Conservation (phyloP, 345 rosid genomes). For the Eucalyptus cloeziana region DNA sequence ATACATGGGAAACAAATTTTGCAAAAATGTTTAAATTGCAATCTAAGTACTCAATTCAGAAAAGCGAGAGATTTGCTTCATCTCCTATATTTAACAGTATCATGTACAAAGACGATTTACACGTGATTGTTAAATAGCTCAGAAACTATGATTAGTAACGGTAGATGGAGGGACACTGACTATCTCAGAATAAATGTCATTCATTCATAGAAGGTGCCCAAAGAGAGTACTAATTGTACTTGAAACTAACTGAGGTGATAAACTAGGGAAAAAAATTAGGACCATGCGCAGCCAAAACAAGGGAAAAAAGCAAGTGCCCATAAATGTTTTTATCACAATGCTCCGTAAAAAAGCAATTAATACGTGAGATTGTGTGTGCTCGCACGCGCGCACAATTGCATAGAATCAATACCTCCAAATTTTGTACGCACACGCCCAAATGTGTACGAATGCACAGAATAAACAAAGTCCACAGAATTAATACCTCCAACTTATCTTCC, state of each 20-base stretch:
- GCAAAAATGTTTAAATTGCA: not conserved
- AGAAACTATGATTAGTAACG: not conserved
- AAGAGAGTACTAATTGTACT: not conserved
- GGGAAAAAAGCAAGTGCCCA: not conserved
- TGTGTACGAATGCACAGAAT: not conserved
- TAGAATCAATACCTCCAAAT: not conserved
- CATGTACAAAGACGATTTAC: not conserved
- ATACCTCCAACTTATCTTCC: conserved; percentile 21
- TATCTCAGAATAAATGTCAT: not conserved
- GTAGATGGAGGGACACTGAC: not conserved
- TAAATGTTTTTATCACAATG: not conserved
- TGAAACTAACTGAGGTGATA: not conserved
- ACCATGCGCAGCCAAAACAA: not conserved
- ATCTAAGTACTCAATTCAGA: not conserved
- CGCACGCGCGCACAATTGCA: fast-evolving
- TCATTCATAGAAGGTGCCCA: not conserved
- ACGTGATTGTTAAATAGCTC: not conserved
- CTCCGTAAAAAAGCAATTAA: not conserved
- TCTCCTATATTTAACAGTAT: not conserved
- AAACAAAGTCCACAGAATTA: not conserved
- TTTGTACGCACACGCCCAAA: not conserved
- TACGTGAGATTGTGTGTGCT: not conserved
- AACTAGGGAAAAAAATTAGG: not conserved
- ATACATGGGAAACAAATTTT: not conserved
- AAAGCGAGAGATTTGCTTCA: not conserved